These are phyloP conservation scores for Ploettnerulaceae sp. DNA, from an alignment of 2,329 filamentous ascomycete genomes.

Conservation along the genomic window DNA sequence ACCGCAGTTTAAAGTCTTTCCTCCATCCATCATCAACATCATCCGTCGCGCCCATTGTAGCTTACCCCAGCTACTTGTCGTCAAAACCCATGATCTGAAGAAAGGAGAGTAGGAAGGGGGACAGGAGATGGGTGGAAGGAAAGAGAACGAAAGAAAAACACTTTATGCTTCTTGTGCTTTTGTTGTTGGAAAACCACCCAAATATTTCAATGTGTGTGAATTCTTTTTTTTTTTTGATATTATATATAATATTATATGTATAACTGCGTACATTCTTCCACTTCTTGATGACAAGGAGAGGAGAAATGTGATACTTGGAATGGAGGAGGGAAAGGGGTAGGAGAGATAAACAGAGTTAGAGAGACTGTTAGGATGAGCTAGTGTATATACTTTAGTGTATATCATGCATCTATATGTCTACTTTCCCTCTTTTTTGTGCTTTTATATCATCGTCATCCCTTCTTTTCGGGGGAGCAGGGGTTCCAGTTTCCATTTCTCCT, in stretches of 20 bases:
- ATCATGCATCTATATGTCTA: conserved; percentile 2
- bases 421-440: conserved; percentile 3
- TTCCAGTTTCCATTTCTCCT: no score
- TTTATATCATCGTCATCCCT: background rate
- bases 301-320: no score
- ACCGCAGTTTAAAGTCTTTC: no score
- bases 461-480: background rate
- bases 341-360: background rate
- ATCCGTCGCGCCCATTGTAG: background rate
- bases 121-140: background rate
- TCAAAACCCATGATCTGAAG: background rate
- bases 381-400: conserved; percentile 6
- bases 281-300: background rate
- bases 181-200: no score
- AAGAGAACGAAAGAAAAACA: background rate
- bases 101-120: background rate
- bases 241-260: no score
- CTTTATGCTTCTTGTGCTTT: background rate
- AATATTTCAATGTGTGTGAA: no score
- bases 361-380: background rate
- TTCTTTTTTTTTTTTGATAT: background rate
- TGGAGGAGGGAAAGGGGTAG: background rate
- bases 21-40: no score
- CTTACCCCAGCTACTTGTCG: conserved; percentile 2
- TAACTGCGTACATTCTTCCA: background rate